phyloP scores from a whole-genome alignment of 352 stramenopile genomes.

The Phytophthora sojae region DNA sequence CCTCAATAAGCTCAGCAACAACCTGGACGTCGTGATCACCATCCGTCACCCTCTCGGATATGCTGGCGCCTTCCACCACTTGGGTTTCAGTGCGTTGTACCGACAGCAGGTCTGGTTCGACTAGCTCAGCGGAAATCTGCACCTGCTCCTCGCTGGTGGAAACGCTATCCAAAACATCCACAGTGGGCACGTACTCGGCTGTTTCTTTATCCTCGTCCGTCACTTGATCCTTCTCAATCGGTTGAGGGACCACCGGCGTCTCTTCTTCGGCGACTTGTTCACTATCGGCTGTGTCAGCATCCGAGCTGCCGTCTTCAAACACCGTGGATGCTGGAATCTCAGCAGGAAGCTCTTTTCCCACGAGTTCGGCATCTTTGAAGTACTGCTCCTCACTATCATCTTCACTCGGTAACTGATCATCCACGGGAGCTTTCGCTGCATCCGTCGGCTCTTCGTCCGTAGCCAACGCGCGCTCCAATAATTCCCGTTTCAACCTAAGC shows the following conservation, averaged over 20 bases:
- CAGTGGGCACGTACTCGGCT: not conserved
- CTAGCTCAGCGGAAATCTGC: not conserved
- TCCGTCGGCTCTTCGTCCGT: constrained; percentile 2
- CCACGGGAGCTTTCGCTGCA: not conserved
- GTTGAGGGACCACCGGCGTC: not conserved
- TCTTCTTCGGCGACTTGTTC: not conserved
- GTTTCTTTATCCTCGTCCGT: not conserved
- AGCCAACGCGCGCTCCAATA: constrained; percentile 1
- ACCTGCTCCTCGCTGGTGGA: constrained; percentile 1
- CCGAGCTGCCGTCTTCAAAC: constrained; percentile 3
- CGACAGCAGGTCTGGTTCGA: not conserved
- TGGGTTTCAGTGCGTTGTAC: not conserved
- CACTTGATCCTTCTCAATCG: not conserved
- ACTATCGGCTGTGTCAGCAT: constrained; percentile 2
- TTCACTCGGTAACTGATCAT: not conserved
- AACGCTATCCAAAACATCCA: not conserved
- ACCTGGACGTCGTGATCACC: not conserved
- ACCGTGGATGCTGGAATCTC: not conserved
- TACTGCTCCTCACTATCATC: constrained; percentile 2
- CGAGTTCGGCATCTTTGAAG: not conserved
- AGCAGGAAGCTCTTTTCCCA: constrained; percentile 7
- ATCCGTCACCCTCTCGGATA: not conserved
- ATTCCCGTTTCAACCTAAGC: constrained; percentile 11
- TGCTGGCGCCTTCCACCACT: not conserved
- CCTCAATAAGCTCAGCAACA: constrained; percentile 3